Evolutionary conservation across 169 alveolate genomes (phyloP), one percentile per base, ranked within the genome.

Genomic region (Plasmodium gonderi): DNA sequence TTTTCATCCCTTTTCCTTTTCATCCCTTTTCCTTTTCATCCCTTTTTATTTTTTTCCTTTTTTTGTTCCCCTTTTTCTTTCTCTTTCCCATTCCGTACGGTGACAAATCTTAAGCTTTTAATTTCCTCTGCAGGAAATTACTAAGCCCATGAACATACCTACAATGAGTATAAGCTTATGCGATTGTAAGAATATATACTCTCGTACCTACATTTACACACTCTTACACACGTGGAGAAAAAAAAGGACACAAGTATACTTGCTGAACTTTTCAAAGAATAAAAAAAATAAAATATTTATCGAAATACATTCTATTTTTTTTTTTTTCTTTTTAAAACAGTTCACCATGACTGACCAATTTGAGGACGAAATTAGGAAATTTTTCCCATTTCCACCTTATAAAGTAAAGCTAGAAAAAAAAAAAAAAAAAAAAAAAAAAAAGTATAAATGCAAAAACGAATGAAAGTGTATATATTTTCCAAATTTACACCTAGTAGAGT

Each of bases 331-430:
- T 29, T 26, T 20, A 3, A 77, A 77, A 17, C 36, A 6, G 14
- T 2, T 20, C 44, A 42, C 26, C 47, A 82, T 82, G 91, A 12
- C 1, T 20, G 72, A 17, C 47, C 17, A 20, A 36, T 82, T 82
- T 20, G 42, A 67, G 6, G 81, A 82, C 9, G 91, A 82, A 23
- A 82, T 82, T 51, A 40, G 23, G 26, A 47, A 14, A 23, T 47
- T 82, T 38, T 82, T 82, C 23, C 91, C 91, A 42, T 82, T 82
- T 29, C 64, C 47, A 3, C 91, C 91, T 1, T 82, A 82, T 44
- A 45, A 82, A 26, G 91, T 82, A 69, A 36, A 47, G 7, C 3
- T 29, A 44, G 9, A 77, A 38, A 23, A 31, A 49, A 12, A 42
- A 42, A 44, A 75, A 42, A 75, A 7, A 12, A 9, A 75, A 42